Conservation (phyloP, 2,329 filamentous ascomycete species). For the Fusarium solani-melongenae region DNA sequence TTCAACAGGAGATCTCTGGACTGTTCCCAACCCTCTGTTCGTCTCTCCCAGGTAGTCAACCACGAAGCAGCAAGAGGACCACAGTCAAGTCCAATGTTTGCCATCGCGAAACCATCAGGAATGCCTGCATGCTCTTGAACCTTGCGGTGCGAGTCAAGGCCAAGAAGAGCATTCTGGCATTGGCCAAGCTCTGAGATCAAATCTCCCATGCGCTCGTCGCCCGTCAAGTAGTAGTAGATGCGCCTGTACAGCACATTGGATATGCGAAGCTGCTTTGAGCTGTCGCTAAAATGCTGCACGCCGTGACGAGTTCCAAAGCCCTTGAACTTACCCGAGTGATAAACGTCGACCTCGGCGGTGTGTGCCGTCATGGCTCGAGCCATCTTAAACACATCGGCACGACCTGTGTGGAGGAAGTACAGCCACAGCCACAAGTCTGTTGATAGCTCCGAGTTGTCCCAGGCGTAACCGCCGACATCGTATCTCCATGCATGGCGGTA, state of each 20-base stretch:
- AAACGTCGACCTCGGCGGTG: constrained; percentile 70
- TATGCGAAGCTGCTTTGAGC: constrained; percentile 70
- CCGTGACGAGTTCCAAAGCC: constrained; percentile 72
- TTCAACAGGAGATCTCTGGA: constrained; percentile 21
- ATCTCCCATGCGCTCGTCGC: constrained; percentile 67
- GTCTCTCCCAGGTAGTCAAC: constrained; percentile 33
- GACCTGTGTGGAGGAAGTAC: constrained; percentile 68
- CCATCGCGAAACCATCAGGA: constrained; percentile 29
- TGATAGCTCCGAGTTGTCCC: constrained; percentile 73
- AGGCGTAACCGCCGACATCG: constrained; percentile 71
- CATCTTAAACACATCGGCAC: constrained; percentile 66
- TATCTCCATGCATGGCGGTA: constrained; percentile 71
- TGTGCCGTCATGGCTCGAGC: constrained; percentile 69
- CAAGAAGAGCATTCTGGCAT: constrained; percentile 20
- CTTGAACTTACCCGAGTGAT: constrained; percentile 67
- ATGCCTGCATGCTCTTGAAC: constrained; percentile 26
- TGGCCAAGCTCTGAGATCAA: constrained; percentile 20
- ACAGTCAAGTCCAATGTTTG: constrained; percentile 33
- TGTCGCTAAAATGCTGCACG: constrained; percentile 71
- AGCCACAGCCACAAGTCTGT: constrained; percentile 72
- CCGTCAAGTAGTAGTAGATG: constrained; percentile 67
- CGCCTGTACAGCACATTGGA: constrained; percentile 46
- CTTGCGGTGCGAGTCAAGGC: constrained; percentile 30
- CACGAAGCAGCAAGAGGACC: constrained; percentile 27
- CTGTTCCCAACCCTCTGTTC: constrained; percentile 10